Evolutionary conservation across 73 alveolate species (phyloP), one percentile per base, ranked within the genome.

Genomic region (Breviolum minutum): DNA sequence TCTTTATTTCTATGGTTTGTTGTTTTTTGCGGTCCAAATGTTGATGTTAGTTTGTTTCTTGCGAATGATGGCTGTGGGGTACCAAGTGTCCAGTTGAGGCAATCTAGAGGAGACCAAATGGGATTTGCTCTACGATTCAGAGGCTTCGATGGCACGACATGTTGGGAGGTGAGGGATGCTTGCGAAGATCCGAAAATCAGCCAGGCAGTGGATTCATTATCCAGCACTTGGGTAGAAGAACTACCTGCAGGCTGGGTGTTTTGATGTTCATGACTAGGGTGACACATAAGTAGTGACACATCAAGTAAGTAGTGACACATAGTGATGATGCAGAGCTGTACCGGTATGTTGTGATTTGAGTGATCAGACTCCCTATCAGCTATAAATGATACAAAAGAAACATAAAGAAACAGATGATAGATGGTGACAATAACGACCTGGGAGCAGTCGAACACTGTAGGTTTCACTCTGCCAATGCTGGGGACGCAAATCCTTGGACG

Each of bases 191-290:
- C 83, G 66, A 0, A 26, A 0, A 26, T 1, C 90, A 20, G 60
- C 68, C 68, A 26, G 83, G 81, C 77, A 20, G 63, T 69, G 22
- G 24, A 17, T 24, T 69, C 85, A n/a, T 11, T 91, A 77, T 24
- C 91, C 81, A 74, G 98, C 69, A 27, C 82, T 30, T 92, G 98
- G 98, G 48, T 92, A 80, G 98, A 92, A 62, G 90, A 73, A 48
- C 77, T 91, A 63, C 93, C 93, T 84, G 17, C 26, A 61, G 93
- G 93, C 83, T 20, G 54, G 54, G 3, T 40, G 64, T 14, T 32
- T 8, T 14, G 64, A 27, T 79, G 62, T 14, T 17, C 24, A 14
- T 22, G 24, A 68, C 24, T 40, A 40, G 0, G 54, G 54, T 40
- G 54, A 40, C 54, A 40, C 54, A 40, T 40, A 17, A 17, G 74